Evolutionary conservation across 768 basidiomycete genomes (phyloP).

Genomic region (Tricholomella constricta): DNA sequence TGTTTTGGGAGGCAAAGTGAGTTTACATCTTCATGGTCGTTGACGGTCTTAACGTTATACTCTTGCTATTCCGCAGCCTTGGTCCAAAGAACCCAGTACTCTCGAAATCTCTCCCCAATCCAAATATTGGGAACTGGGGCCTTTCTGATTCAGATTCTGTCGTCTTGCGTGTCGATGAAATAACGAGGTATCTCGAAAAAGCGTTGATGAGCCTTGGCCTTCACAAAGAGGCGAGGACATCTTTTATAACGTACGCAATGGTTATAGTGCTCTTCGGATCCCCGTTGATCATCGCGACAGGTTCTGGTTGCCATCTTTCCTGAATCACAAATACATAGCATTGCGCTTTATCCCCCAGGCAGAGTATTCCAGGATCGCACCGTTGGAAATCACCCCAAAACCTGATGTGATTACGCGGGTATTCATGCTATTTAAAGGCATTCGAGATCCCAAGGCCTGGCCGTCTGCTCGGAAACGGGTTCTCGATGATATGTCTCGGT

Average conservation of each 20-base stretch:
- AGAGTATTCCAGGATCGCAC: constrained; percentile 42
- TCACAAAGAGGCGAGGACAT: constrained; percentile 43
- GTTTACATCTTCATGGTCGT: constrained; percentile 13
- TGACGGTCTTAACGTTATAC: too few relatives aligned
- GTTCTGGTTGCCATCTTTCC: constrained; percentile 47
- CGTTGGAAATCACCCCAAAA: constrained; percentile 35
- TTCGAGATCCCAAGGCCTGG: constrained; percentile 32
- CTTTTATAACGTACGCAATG: constrained; percentile 44
- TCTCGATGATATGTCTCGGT: constrained; percentile 24
- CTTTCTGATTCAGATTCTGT: constrained; percentile 29
- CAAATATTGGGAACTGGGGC: constrained; percentile 12
- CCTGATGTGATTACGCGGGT: constrained; percentile 47
- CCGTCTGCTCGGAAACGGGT: constrained; percentile 18
- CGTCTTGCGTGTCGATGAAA: constrained; percentile 26
- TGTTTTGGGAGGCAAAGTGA: constrained; percentile 44
- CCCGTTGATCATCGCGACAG: constrained; percentile 14
- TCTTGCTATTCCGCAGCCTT: background rate
- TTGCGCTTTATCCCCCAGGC: constrained; percentile 48
- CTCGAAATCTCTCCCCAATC: background rate
- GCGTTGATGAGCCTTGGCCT: constrained; percentile 34
- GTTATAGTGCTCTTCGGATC: background rate
- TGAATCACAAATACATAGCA: constrained; percentile 40
- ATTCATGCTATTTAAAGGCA: constrained; percentile 49
- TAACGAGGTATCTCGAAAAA: constrained; percentile 39
- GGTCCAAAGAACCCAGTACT: background rate